Evolutionary conservation across 2,329 filamentous ascomycete species (phyloP).

Genomic region (Cladosporium sp.): DNA sequence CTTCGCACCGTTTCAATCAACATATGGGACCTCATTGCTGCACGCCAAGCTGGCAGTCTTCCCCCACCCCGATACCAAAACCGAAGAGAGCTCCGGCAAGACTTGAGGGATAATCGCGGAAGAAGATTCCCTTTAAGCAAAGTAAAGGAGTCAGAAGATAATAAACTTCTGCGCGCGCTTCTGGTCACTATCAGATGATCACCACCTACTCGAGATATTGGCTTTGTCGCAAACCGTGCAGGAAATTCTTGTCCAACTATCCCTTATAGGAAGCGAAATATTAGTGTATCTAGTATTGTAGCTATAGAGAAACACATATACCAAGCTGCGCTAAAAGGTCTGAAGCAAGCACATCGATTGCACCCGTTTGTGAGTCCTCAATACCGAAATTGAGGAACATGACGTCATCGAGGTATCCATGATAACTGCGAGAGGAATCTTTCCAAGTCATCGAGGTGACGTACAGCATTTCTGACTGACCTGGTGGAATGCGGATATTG

Average conservation of each 20-base stretch:
- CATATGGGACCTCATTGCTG: not conserved
- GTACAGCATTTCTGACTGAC: slow-evolving; percentile 53
- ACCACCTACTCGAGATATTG: not conserved
- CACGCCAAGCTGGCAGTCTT: not conserved
- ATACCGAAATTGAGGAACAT: slow-evolving; percentile 54
- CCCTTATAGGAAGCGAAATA: too few relatives aligned
- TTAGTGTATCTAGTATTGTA: too few relatives aligned
- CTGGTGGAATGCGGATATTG: slow-evolving; percentile 8
- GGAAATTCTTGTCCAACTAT: not conserved
- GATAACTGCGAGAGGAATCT: slow-evolving; percentile 42
- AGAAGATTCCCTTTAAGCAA: not conserved
- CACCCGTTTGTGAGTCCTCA: not conserved
- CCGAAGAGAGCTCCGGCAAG: not conserved
- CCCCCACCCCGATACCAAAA: not conserved
- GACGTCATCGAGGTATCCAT: slow-evolving; percentile 54
- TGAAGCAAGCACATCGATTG: not conserved
- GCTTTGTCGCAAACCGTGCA: not conserved
- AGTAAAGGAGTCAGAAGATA: not conserved
- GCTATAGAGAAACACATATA: too few relatives aligned
- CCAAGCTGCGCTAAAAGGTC: too few relatives aligned
- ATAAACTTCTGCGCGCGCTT: not conserved
- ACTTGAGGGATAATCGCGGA: not conserved
- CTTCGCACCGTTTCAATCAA: slow-evolving; percentile 2
- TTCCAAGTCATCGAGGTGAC: slow-evolving; percentile 56
- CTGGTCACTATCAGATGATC: not conserved